Base-by-base conservation (phyloP, 2,329 filamentous ascomycete species). In the Lithohypha guttulata region DNA sequence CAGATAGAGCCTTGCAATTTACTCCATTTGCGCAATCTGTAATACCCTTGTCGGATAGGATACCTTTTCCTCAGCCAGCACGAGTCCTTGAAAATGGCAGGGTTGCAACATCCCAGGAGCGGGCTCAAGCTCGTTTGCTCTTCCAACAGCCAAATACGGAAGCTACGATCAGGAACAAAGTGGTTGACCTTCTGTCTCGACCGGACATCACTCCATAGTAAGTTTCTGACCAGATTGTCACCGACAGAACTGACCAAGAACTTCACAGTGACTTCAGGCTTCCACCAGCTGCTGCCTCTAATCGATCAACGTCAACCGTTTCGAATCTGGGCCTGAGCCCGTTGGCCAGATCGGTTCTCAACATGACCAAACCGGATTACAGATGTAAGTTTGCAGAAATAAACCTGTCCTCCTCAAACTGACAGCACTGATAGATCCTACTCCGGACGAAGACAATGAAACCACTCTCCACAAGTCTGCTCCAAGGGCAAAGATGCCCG, bases 101-200 rank as follows among this genome's bases (percentile, higher is more conserved):
- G 4, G 11, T 25, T 6, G 10, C 37, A 13, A 33, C 28, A 10
- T 32, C 37, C n/a, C 18, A 11, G 11, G 37, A 40, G n/a, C 37
- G 37, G 20, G 29, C 19, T 20, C 20, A 26, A 10, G 30, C 33
- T 18, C 33, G 21, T 14, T 13, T 14, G 15, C 22, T 25, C 7
- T 17, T 38, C 14, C 23, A 30, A 15, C 27, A 38, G 25, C 19
- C 13, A 25, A 14, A 35, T 26, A 20, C 26, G 21, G 20, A 27
- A 19, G 17, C 27, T 19, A 18, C 14, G 6, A 31, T 40, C 15
- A 33, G 22, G 11, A 34, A 32, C 9, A 6, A 32, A 7, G 5
- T 32, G 6, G 28, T 13, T 22, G 37, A 20, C 4, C 21, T 23
- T 20, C 60, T 95, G 41, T 77, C 78, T 53, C 72, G 77, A 2